Conservation (phyloP, 1,139 yeast genomes). For the Lodderomyces beijingensis region DNA sequence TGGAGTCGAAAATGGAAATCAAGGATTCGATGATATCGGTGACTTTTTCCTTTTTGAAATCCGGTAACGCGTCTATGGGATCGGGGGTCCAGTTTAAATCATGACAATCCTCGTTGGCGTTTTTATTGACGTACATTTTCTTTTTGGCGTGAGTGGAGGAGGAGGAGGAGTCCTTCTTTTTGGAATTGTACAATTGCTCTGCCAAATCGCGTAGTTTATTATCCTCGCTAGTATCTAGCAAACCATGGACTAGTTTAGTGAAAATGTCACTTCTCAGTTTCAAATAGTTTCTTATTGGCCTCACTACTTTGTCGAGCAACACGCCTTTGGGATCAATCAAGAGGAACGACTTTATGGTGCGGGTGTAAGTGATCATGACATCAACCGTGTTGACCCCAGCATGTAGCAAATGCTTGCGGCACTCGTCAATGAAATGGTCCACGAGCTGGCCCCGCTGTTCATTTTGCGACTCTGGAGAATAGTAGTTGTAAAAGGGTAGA, state of each 20-base stretch:
- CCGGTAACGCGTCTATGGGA: slow-evolving; percentile 90
- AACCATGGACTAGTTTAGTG: slow-evolving; percentile 63
- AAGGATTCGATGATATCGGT: slow-evolving; percentile 70
- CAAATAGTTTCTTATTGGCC: slow-evolving; percentile 67
- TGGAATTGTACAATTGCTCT: slow-evolving; percentile 36
- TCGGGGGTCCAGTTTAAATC: slow-evolving; percentile 80
- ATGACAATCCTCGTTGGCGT: slow-evolving; percentile 29
- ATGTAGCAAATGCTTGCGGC: slow-evolving; percentile 56
- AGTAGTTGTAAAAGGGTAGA: neutral
- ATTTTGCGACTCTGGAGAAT: neutral
- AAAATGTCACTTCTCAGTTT: slow-evolving; percentile 74
- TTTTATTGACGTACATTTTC: too few species aligned
- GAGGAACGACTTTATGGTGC: slow-evolving; percentile 68
- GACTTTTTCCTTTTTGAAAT: slow-evolving; percentile 62
- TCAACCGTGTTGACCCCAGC: slow-evolving; percentile 82
- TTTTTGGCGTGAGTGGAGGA: slow-evolving; percentile 10
- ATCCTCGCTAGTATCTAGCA: slow-evolving; percentile 50
- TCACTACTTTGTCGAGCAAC: slow-evolving; percentile 66
- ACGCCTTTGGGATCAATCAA: slow-evolving; percentile 88
- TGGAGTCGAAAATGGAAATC: slow-evolving; percentile 73
- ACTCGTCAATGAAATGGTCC: slow-evolving; percentile 45
- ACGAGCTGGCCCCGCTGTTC: slow-evolving; percentile 52
- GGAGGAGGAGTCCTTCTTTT: too few species aligned
- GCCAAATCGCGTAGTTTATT: slow-evolving; percentile 48
- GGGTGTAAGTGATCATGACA: slow-evolving; percentile 64